These are phyloP conservation scores for Luzula sylvatica DNA, from an alignment of 176 grass and related monocot species.

Conservation along the genomic window DNA sequence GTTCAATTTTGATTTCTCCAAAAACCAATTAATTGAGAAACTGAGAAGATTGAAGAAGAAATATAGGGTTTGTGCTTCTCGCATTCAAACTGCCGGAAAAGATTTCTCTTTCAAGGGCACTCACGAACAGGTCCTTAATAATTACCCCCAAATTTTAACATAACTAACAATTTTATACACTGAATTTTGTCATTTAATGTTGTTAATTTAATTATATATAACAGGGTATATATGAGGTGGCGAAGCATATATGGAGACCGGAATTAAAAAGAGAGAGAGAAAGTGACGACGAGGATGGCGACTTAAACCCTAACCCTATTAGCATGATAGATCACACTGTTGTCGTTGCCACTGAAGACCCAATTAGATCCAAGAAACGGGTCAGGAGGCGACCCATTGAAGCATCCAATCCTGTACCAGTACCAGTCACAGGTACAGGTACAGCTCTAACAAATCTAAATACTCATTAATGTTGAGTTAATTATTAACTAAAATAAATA, in stretches of 20 bases:
- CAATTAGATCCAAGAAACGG: conserved; percentile 30
- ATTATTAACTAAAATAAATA: conserved; percentile 1
- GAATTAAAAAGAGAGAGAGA: conserved; percentile 41
- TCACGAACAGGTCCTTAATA: conserved; percentile 37
- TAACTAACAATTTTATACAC: no score
- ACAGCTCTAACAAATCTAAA: not conserved
- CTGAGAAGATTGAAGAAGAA: conserved; percentile 95
- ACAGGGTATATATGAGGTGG: conserved; percentile 62
- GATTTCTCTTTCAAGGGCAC: conserved; percentile 54
- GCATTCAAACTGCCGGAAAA: conserved; percentile 34
- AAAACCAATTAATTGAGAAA: conserved; percentile 94
- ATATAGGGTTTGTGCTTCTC: conserved; percentile 52
- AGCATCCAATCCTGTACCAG: conserved; percentile 22
- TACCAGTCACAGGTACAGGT: not conserved
- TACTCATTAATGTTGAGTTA: not conserved
- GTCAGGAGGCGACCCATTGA: conserved; percentile 36
- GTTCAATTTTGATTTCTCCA: conserved; percentile 66
- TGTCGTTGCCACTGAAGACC: conserved; percentile 26
- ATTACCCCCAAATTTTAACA: not conserved
- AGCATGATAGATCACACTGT: not conserved
- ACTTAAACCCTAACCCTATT: conserved; percentile 29
- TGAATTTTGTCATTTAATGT: not conserved
- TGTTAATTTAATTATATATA: not conserved
- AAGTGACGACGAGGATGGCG: conserved; percentile 66
- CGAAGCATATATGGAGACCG: conserved; percentile 64